Evolutionary conservation across 306 rosid genomes (phyloP).

Genomic region (Abrus pulchellus): DNA sequence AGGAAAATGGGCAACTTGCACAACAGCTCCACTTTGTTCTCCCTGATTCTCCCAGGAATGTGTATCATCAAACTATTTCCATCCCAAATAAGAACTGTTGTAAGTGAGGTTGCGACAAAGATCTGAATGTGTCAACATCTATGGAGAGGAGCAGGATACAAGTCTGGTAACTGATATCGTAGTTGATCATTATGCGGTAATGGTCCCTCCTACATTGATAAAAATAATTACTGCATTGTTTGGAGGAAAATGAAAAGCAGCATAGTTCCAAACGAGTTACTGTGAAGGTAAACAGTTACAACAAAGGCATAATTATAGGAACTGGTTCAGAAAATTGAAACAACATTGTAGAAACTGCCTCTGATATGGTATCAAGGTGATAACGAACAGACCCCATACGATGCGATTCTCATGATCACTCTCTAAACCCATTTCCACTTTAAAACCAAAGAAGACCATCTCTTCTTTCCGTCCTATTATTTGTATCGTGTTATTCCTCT

Average conservation of each 20-base stretch:
- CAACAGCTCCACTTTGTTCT: slow-evolving; percentile 31
- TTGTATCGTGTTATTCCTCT: neutral
- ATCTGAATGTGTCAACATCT: slow-evolving; percentile 65
- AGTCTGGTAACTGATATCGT: slow-evolving; percentile 63
- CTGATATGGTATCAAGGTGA: slow-evolving; percentile 1
- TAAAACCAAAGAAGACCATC: neutral
- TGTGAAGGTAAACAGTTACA: slow-evolving; percentile 8
- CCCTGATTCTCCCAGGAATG: slow-evolving; percentile 19
- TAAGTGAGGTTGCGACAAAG: slow-evolving; percentile 37
- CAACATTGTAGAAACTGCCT: slow-evolving; percentile 7
- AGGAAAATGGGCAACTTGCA: slow-evolving; percentile 22
- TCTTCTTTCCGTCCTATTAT: neutral
- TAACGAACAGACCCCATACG: slow-evolving; percentile 17
- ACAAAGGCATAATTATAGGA: neutral
- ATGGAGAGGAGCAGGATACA: slow-evolving; percentile 92
- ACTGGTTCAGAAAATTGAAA: neutral
- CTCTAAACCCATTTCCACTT: slow-evolving; percentile 5
- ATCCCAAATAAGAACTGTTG: neutral
- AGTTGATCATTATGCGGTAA: slow-evolving; percentile 70
- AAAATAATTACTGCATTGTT: slow-evolving; percentile 11
- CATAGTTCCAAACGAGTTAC: slow-evolving; percentile 4
- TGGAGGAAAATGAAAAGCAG: slow-evolving; percentile 7
- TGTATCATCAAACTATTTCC: slow-evolving; percentile 22
- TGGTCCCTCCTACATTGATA: slow-evolving; percentile 75
- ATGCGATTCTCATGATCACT: slow-evolving; percentile 5